Evolutionary conservation across 371 early-diverging fungal species (phyloP).

Genomic region (Batrachochytrium dendrobatidis): DNA sequence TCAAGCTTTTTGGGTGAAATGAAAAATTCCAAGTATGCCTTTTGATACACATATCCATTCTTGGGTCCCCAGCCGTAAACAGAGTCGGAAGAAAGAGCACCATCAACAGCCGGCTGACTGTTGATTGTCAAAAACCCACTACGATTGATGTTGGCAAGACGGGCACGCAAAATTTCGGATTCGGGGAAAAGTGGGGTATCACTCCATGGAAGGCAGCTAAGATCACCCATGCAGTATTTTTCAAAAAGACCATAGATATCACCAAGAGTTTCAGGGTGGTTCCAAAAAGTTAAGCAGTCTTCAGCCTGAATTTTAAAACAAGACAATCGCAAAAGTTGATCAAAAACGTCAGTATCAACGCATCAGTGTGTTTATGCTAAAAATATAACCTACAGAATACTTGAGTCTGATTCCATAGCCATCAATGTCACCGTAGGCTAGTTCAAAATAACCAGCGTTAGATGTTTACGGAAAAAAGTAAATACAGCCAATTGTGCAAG

Average conservation of each 20-base stretch:
- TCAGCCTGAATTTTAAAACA: slow-evolving; percentile 18
- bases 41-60: slow-evolving; percentile 94
- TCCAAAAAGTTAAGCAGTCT: slow-evolving; percentile 66
- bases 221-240: slow-evolving; percentile 67
- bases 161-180: slow-evolving; percentile 64
- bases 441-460: slow-evolving; percentile 28
- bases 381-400: slow-evolving; percentile 35
- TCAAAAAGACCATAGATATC: slow-evolving; percentile 75
- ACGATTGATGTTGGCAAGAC: slow-evolving; percentile 64
- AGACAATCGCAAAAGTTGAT: too few relatives aligned
- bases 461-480: neutral
- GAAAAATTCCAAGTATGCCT: slow-evolving; percentile 96
- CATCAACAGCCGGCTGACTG: slow-evolving; percentile 93
- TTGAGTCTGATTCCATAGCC: slow-evolving; percentile 82
- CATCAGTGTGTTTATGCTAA: neutral
- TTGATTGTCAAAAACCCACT: slow-evolving; percentile 91
- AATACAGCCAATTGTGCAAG: neutral
- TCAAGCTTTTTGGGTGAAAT: slow-evolving; percentile 65
- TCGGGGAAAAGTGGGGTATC: slow-evolving; percentile 78
- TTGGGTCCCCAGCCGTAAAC: slow-evolving; percentile 94
- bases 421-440: slow-evolving; percentile 91
- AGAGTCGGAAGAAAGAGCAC: slow-evolving; percentile 69
- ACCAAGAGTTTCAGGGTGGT: slow-evolving; percentile 51
- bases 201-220: slow-evolving; percentile 87
- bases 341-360: too few relatives aligned